phyloP scores from a whole-genome alignment of 192 early-diverging fungal species.

The Coemansia sp. region DNA sequence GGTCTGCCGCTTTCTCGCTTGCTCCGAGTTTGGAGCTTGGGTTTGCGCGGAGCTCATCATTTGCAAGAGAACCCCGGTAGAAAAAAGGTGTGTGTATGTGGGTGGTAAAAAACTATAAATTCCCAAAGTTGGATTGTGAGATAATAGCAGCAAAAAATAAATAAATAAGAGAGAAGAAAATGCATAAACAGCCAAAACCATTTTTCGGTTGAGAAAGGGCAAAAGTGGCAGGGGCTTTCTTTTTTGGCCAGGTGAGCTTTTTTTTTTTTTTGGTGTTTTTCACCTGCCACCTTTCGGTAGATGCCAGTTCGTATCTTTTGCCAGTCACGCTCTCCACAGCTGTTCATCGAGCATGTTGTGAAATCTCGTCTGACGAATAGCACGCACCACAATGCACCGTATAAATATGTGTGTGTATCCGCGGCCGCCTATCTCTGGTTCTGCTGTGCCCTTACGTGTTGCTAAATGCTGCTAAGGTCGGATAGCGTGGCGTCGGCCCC shows the following conservation, averaged over 20 bases:
- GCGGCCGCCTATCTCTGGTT: too few species aligned
- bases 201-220: background rate
- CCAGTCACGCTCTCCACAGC: background rate
- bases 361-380: too few species aligned
- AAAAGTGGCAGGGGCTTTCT: background rate
- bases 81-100: background rate
- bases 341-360: background rate
- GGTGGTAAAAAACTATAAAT: background rate
- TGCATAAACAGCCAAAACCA: too few species aligned
- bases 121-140: background rate
- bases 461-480: background rate
- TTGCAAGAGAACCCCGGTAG: background rate
- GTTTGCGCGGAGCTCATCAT: constrained; percentile 53
- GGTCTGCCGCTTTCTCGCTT: constrained; percentile 51
- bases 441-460: background rate
- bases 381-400: too few species aligned
- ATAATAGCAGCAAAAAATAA: constrained; percentile 8
- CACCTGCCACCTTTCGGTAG: too few species aligned
- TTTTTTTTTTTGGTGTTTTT: too few species aligned
- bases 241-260: too few species aligned
- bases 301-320: background rate
- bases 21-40: constrained; percentile 34
- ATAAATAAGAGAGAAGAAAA: background rate
- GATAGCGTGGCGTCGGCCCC: background rate
- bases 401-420: too few species aligned